Conservation (phyloP, 768 basidiomycete species). For the Phallus indusiatus region DNA sequence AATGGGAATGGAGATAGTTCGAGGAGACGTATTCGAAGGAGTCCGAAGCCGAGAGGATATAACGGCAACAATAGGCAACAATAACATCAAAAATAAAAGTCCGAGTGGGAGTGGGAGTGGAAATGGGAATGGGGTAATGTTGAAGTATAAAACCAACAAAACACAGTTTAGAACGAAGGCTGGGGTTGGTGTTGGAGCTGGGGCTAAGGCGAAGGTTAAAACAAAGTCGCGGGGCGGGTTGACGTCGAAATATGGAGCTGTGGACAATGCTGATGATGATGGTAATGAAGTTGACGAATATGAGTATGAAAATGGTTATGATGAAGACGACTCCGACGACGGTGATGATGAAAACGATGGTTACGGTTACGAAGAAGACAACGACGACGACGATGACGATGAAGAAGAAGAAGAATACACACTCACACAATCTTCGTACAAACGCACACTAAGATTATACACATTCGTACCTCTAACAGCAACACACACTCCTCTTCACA, state of each 20-base stretch:
- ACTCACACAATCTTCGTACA: background rate
- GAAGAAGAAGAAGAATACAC: slow-evolving; percentile 17
- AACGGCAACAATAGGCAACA: too few species aligned
- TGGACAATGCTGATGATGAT: background rate
- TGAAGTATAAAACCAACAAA: too few species aligned
- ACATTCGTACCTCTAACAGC: background rate
- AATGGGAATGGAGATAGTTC: too few species aligned
- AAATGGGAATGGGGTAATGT: too few species aligned
- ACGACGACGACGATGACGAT: slow-evolving; percentile 11
- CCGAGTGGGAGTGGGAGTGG: too few species aligned
- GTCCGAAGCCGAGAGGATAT: too few species aligned
- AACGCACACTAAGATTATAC: background rate
- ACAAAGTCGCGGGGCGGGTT: background rate
- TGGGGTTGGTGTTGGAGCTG: too few species aligned
- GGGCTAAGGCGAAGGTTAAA: too few species aligned
- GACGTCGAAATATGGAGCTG: slow-evolving; percentile 3
- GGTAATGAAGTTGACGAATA: slow-evolving; percentile 15
- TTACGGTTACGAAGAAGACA: too few species aligned
- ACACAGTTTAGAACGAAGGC: too few species aligned
- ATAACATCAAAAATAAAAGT: too few species aligned
- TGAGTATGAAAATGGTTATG: background rate
- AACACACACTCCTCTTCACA: background rate
- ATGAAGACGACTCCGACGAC: slow-evolving; percentile 6
- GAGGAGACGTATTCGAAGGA: too few species aligned
- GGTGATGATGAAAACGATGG: slow-evolving; percentile 16